Evolutionary conservation across 164 flowering plant genomes (phyloP).

Genomic region (Vitis rupestris): DNA sequence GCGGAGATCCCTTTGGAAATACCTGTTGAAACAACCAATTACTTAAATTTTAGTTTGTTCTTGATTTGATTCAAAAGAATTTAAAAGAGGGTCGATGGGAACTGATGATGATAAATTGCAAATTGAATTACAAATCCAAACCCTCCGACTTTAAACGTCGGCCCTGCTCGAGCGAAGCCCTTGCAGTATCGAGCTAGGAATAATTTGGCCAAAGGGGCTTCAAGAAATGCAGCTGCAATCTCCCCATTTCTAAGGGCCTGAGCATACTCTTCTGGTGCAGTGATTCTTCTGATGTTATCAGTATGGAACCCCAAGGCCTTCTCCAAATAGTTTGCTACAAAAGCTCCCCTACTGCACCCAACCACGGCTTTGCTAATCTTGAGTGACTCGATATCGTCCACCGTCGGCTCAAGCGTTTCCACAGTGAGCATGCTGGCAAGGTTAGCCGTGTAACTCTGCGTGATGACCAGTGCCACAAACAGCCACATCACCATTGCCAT

Average conservation of each 20-base stretch:
- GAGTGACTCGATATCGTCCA: slow-evolving; percentile 12
- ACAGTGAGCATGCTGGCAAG: slow-evolving; percentile 29
- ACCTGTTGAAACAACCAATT: slow-evolving; percentile 15
- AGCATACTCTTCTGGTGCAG: slow-evolving; percentile 11
- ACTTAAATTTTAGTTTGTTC: no score
- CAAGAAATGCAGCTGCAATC: slow-evolving; percentile 32
- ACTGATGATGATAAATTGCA: no score
- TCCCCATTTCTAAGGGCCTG: slow-evolving; percentile 18
- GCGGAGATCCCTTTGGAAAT: slow-evolving; percentile 33
- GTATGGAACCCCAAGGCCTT: slow-evolving; percentile 13
- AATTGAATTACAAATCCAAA: slow-evolving; percentile 39
- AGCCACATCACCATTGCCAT: slow-evolving; percentile 34
- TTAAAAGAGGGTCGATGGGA: no score
- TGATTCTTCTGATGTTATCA: slow-evolving; percentile 15
- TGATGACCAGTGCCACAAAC: slow-evolving; percentile 26
- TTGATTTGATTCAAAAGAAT: no score
- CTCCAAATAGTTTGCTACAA: slow-evolving; percentile 20
- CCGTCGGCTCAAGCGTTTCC: slow-evolving; percentile 17
- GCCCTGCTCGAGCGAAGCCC: slow-evolving; percentile 22
- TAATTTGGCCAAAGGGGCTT: slow-evolving; percentile 23
- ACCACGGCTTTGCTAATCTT: slow-evolving; percentile 15
- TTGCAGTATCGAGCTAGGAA: slow-evolving; percentile 35
- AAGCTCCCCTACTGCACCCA: slow-evolving; percentile 24
- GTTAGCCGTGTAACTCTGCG: slow-evolving; percentile 34
- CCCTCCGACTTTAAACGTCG: slow-evolving; percentile 41